Conservation (phyloP, 345 rosid genomes). For the Rhizophora apiculata region DNA sequence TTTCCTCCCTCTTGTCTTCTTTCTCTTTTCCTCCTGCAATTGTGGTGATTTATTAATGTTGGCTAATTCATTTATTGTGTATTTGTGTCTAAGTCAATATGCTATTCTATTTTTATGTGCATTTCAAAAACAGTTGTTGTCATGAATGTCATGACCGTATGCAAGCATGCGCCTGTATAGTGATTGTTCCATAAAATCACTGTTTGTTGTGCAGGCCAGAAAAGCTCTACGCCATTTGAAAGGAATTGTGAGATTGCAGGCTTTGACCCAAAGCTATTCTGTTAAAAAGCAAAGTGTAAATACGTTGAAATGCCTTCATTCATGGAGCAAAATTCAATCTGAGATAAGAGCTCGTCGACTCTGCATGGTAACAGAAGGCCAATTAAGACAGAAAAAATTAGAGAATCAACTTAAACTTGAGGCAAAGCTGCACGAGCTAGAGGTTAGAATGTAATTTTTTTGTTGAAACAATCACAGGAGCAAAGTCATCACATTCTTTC, state of each 20-base stretch:
- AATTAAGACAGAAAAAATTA: conserved; percentile 67
- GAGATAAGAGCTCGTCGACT: conserved; percentile 68
- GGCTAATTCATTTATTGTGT: too few relatives aligned
- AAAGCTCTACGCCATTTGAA: conserved; percentile 58
- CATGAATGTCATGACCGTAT: background rate
- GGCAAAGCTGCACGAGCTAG: conserved; percentile 84
- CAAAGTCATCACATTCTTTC: background rate
- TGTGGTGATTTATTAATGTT: too few relatives aligned
- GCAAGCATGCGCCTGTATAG: conserved; percentile 1
- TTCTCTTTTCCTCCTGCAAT: too few relatives aligned
- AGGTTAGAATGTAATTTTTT: conserved; percentile 38
- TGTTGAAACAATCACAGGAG: background rate
- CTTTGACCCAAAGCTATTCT: conserved; percentile 36
- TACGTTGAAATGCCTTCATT: conserved; percentile 66
- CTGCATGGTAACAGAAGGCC: conserved; percentile 76
- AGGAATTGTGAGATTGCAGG: conserved; percentile 58
- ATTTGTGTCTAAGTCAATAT: too few relatives aligned
- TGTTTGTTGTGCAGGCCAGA: conserved; percentile 57
- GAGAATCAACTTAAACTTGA: conserved; percentile 93
- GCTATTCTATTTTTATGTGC: too few relatives aligned
- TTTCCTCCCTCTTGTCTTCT: too few relatives aligned
- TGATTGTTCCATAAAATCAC: conserved; percentile 8
- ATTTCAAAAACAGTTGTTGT: background rate
- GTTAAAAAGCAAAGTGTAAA: conserved; percentile 61
- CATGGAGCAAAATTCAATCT: conserved; percentile 78